These are phyloP conservation scores for Rhodotorula sp. DNA, from an alignment of 1,284 basidiomycete species.

Conservation along the genomic window DNA sequence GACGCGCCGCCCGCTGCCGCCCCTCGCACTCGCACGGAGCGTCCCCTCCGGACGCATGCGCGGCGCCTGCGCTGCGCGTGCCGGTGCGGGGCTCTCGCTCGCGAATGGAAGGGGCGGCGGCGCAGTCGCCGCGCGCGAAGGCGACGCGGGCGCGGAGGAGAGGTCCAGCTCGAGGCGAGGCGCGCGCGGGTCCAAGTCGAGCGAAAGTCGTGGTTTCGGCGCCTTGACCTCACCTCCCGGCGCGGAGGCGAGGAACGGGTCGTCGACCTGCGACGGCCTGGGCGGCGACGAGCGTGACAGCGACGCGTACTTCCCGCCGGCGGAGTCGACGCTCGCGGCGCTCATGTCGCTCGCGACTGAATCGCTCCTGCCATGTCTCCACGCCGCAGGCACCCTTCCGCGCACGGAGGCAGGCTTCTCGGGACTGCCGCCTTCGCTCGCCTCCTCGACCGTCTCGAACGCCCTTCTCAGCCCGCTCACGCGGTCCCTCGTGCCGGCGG, in stretches of 20 bases:
- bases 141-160: not conserved
- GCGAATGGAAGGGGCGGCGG: not conserved
- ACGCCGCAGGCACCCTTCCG: no score
- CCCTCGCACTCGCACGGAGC: not conserved
- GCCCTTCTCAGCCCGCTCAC: slow-evolving; percentile 38
- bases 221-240: not conserved
- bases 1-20: not conserved
- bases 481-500: slow-evolving; percentile 15
- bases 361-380: slow-evolving; percentile 9
- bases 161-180: slow-evolving; percentile 1
- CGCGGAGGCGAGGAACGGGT: not conserved
- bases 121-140: not conserved
- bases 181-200: not conserved
- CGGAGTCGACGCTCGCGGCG: slow-evolving; percentile 23
- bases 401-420: not conserved
- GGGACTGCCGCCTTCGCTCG: slow-evolving; percentile 1
- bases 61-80: not conserved
- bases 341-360: slow-evolving; percentile 5
- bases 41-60: not conserved
- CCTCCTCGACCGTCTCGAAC: slow-evolving; percentile 33
- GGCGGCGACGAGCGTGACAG: not conserved
- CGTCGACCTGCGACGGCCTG: not conserved
- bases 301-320: slow-evolving; percentile 4
- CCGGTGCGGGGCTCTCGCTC: not conserved
- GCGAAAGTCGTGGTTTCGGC: not conserved